These are phyloP conservation scores for Fusarium cicatricum DNA, from an alignment of 2,329 filamentous ascomycete species.

Conservation along the genomic window DNA sequence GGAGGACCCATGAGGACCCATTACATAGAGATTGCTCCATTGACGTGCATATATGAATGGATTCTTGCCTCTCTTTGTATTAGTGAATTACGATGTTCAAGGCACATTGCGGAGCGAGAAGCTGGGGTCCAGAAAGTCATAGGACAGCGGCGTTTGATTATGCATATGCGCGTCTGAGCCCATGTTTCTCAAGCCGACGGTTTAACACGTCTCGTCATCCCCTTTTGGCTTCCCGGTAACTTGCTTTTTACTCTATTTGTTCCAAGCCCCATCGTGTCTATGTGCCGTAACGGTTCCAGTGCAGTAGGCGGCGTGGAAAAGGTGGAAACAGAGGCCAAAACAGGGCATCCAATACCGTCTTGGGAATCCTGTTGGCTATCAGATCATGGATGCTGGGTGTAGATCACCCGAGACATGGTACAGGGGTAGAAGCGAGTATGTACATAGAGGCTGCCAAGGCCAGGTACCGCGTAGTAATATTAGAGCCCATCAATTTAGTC, in stretches of 20 bases:
- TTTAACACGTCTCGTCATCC: neutral
- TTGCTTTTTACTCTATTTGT: neutral
- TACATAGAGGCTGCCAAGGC: too few species aligned
- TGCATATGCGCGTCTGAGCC: constrained; percentile 10
- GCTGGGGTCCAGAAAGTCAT: neutral
- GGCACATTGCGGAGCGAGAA: neutral
- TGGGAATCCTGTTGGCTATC: neutral
- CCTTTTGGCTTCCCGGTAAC: neutral
- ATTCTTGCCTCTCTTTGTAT: neutral
- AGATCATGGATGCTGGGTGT: constrained; percentile 7
- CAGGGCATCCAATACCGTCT: neutral
- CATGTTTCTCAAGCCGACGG: neutral
- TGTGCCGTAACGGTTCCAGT: neutral
- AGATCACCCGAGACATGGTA: constrained; percentile 3
- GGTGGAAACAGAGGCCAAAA: neutral
- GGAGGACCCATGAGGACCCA: neutral
- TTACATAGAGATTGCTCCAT: too few species aligned
- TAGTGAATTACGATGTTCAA: neutral
- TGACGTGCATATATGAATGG: too few species aligned
- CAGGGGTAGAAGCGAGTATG: neutral
- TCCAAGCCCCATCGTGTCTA: too few species aligned
- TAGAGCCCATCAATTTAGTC: too few species aligned
- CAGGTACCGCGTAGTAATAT: too few species aligned
- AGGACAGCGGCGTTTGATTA: constrained; percentile 2
- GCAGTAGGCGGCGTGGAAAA: constrained; percentile 1